Evolutionary conservation across 257 asterid genomes (phyloP).

Genomic region (Solanum pinnatisectum): DNA sequence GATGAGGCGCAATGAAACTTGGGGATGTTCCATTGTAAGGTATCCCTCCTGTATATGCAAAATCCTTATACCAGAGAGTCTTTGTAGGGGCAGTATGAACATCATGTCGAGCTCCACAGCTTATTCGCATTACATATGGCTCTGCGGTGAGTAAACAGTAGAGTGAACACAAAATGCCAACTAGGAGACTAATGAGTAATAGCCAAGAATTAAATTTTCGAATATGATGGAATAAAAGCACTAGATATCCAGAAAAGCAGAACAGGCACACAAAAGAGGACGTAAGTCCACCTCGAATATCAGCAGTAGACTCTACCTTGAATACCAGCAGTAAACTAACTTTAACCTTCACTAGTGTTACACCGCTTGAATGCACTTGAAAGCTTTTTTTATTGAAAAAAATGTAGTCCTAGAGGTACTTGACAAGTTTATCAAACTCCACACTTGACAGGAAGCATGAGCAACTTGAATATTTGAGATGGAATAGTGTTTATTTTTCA

Average conservation of each 20-base stretch:
- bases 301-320: background rate
- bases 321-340: background rate
- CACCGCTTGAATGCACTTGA: background rate
- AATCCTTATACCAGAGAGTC: slow-evolving; percentile 84
- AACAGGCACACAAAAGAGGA: background rate
- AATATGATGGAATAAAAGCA: background rate
- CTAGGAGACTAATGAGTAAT: background rate
- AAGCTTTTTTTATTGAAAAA: background rate
- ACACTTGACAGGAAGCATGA: background rate
- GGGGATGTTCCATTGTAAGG: slow-evolving; percentile 73
- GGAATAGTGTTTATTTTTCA: background rate
- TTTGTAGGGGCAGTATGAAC: slow-evolving; percentile 57
- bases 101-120: slow-evolving; percentile 88
- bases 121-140: slow-evolving; percentile 88
- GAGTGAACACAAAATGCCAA: background rate
- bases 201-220: background rate
- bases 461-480: background rate
- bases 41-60: slow-evolving; percentile 86
- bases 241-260: background rate
- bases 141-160: slow-evolving; percentile 25
- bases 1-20: slow-evolving; percentile 62
- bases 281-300: background rate
- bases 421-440: background rate
- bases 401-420: background rate
- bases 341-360: background rate